Conservation (phyloP, 345 rosid genomes). For the Pelargonium nanum region DNA sequence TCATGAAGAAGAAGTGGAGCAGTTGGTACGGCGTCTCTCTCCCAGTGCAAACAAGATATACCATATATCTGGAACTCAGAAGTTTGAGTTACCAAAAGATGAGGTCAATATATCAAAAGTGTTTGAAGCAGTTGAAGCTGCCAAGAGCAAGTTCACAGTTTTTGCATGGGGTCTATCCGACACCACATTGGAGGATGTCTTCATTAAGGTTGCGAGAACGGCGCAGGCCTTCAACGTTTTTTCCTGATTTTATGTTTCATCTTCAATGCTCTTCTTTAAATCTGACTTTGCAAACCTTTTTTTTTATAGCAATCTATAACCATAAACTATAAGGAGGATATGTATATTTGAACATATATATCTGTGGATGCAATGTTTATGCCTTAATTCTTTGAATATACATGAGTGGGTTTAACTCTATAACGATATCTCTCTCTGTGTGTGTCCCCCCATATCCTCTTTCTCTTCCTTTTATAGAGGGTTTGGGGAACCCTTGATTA, state of each 20-base stretch:
- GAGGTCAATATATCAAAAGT: constrained; percentile 67
- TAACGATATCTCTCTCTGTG: too few species aligned
- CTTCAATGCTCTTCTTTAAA: too few species aligned
- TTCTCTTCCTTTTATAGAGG: too few species aligned
- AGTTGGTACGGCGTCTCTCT: constrained; percentile 43
- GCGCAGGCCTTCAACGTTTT: constrained; percentile 44
- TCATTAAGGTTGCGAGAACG: constrained; percentile 73
- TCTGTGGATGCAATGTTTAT: too few species aligned
- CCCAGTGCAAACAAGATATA: constrained; percentile 68
- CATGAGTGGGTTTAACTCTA: too few species aligned
- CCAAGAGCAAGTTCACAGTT: constrained; percentile 62
- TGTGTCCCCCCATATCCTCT: too few species aligned
- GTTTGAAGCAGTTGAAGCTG: constrained; percentile 70
- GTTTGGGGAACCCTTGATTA: too few species aligned
- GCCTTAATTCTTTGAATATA: too few species aligned
- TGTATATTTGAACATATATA: too few species aligned
- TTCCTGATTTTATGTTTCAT: constrained; percentile 30
- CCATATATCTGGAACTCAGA: constrained; percentile 85
- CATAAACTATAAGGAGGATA: too few species aligned
- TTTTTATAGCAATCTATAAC: too few species aligned
- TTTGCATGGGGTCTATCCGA: constrained; percentile 93
- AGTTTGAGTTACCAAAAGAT: constrained; percentile 81
- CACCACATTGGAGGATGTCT: constrained; percentile 92
- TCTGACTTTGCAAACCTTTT: too few species aligned
- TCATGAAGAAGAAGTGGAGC: constrained; percentile 60